Conservation (phyloP, 2,329 filamentous ascomycete species). For the Xylaria sp. region DNA sequence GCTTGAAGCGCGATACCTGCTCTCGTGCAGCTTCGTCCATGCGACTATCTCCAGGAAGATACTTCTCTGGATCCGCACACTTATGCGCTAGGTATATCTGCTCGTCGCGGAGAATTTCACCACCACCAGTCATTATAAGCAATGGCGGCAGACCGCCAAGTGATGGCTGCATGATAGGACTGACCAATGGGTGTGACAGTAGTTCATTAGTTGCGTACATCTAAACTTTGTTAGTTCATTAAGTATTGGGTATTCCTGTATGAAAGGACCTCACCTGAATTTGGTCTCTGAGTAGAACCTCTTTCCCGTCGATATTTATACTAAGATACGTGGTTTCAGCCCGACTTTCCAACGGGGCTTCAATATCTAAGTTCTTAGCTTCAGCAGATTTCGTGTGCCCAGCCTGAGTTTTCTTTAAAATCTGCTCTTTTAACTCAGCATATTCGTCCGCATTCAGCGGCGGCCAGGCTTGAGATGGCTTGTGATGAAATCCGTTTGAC, state of each 20-base stretch:
- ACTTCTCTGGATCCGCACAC: slow-evolving; percentile 82
- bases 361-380: slow-evolving; percentile 27
- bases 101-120: slow-evolving; percentile 90
- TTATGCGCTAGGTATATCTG: slow-evolving; percentile 97
- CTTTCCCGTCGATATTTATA: slow-evolving; percentile 75
- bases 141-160: slow-evolving; percentile 90
- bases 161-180: slow-evolving; percentile 85
- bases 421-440: slow-evolving; percentile 61
- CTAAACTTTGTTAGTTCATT: slow-evolving; percentile 48
- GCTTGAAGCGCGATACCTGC: slow-evolving; percentile 73
- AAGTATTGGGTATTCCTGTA: not conserved
- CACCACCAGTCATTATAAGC: slow-evolving; percentile 86
- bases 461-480: slow-evolving; percentile 90
- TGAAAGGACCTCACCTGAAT: slow-evolving; percentile 73
- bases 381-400: slow-evolving; percentile 44
- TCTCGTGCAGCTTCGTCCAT: slow-evolving; percentile 71
- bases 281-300: slow-evolving; percentile 84
- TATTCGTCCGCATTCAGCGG: slow-evolving; percentile 85
- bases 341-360: slow-evolving; percentile 24
- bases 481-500: slow-evolving; percentile 86
- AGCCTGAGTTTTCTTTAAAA: slow-evolving; percentile 55
- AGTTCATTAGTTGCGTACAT: slow-evolving; percentile 85
- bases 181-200: slow-evolving; percentile 87
- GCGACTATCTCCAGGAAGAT: slow-evolving; percentile 72
- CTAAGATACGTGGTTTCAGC: slow-evolving; percentile 60